Evolutionary conservation across 116 monocot species (phyloP).

Genomic region (Trichopus zeylanicus): DNA sequence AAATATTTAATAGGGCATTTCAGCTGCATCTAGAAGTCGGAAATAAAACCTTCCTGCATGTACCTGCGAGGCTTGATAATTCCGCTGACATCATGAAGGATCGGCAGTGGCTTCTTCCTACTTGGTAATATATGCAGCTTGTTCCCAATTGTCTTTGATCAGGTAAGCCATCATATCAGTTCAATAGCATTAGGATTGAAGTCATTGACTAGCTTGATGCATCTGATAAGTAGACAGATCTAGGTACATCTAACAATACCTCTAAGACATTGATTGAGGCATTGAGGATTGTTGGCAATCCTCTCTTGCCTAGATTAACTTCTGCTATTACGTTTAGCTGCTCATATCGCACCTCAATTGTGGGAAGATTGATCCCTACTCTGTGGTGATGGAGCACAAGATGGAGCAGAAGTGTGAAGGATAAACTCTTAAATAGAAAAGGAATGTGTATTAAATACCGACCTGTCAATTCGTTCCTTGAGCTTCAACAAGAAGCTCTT

Average conservation of each 20-base stretch:
- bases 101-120: conserved; percentile 7
- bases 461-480: conserved; percentile 68
- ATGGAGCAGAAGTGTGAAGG: too few relatives aligned
- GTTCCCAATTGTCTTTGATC: not conserved
- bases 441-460: not conserved
- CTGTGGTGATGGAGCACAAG: conserved; percentile 11
- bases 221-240: too few relatives aligned
- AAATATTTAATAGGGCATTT: too few relatives aligned
- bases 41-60: too few relatives aligned
- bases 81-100: conserved; percentile 21
- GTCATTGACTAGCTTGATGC: too few relatives aligned
- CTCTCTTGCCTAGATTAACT: conserved; percentile 30
- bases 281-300: conserved; percentile 20
- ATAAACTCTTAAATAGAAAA: too few relatives aligned
- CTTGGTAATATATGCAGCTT: conserved; percentile 16
- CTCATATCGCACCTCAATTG: conserved; percentile 57
- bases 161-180: too few relatives aligned
- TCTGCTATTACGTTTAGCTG: conserved; percentile 34
- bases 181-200: too few relatives aligned
- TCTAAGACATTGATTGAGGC: conserved; percentile 14
- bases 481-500: conserved; percentile 67
- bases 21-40: too few relatives aligned
- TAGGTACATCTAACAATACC: too few relatives aligned
- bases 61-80: conserved; percentile 35
- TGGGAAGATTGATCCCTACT: conserved; percentile 55